Conservation (phyloP, 176 grass and related monocot genomes). For the Oryza officinalis region DNA sequence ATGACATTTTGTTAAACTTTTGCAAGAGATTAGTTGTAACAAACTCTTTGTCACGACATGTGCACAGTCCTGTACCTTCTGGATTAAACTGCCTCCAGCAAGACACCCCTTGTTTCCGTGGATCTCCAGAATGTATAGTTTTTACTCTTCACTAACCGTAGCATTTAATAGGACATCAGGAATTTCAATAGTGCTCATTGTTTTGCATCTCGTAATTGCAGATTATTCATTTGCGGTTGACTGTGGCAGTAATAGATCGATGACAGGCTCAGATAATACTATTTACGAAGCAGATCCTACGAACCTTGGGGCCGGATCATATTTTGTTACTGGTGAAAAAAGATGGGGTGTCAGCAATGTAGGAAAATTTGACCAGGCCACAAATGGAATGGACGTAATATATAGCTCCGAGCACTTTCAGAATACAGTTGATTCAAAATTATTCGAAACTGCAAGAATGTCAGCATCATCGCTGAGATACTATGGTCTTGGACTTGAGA, state of each 20-base stretch:
- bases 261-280: no score
- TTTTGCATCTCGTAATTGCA: slow-evolving; percentile 25
- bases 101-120: no score
- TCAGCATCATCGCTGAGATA: no score
- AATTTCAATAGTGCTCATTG: no score
- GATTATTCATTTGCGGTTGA: slow-evolving; percentile 78
- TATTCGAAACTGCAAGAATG: no score
- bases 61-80: slow-evolving; percentile 46
- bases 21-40: not conserved
- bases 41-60: not conserved
- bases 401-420: slow-evolving; percentile 48
- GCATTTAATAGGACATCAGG: no score
- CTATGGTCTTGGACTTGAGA: no score
- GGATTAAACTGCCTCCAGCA: slow-evolving; percentile 46
- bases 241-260: no score
- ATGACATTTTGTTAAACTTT: not conserved
- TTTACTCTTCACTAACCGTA: no score
- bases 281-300: slow-evolving; percentile 30
- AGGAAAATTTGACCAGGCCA: no score
- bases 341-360: no score
- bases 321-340: slow-evolving; percentile 46
- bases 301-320: slow-evolving; percentile 52
- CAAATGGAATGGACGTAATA: slow-evolving; percentile 46
- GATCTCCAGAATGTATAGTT: slow-evolving; percentile 54
- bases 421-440: slow-evolving; percentile 41